Base-by-base conservation (phyloP, 495 filamentous ascomycete species). In the Cercophora samala region DNA sequence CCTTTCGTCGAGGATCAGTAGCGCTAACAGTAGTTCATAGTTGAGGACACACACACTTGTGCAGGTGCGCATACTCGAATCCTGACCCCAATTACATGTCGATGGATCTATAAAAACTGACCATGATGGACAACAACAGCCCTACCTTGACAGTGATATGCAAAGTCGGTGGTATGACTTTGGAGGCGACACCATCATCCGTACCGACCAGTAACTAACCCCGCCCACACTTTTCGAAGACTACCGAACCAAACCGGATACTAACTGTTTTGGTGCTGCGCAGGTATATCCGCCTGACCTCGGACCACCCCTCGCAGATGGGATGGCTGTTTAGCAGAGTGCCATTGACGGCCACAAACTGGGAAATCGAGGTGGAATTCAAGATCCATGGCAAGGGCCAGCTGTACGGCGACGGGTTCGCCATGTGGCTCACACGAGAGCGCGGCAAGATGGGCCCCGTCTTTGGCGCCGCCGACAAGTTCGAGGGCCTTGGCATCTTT, bases 161-260 rank as follows among this genome's bases (percentile, higher is more conserved):
- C 92, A 97, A 84, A 97, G 91, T 82, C 90, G 96, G 80, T 99
- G 95, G 93, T 99, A 91, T 78, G 96, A 99, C 82, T 99, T 96
- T 86, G 96, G 96, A 74, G 95, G 93, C 73, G 92, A 97, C 77
- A 96, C 95, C 5, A 87, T 99, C 70, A 84, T 98, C 74, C 89
- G 96, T 59, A 91, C 93, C 69, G 96, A 99, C 78, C 87, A 92
- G 90, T 97, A 88, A 68, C 82, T 58, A n/a, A 51, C 24, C 37
- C 60, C 68, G 32, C 53, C 15, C 19, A 0, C 8, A 5, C 6
- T 4, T 29, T 1, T 56, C 15, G 13, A 29, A 60, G 58, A 15
- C 8, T 25, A 13, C 4, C 8, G 6, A 60, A 29, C 0, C 4
- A 18, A 1, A 15, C n/a, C n/a, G n/a, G 29, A 42, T 21, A 9